Evolutionary conservation across 2,329 filamentous ascomycete species (phyloP).

Genomic region (Dactylellina haptotyla): DNA sequence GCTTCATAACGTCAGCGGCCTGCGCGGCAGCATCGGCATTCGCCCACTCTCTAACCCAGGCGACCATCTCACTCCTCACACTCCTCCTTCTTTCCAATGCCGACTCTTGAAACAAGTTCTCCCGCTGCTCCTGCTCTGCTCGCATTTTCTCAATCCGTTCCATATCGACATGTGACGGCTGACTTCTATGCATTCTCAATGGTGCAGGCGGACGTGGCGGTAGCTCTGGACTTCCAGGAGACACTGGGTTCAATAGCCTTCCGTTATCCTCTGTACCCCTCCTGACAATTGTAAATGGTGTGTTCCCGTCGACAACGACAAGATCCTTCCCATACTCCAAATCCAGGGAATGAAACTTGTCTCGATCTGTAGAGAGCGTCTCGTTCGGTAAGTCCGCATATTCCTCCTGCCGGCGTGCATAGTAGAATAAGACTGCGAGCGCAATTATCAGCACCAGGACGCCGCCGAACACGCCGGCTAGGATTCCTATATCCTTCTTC

Average conservation of each 20-base stretch:
- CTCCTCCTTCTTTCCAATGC: conserved; percentile 29
- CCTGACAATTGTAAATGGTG: background rate
- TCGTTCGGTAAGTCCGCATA: conserved; percentile 43
- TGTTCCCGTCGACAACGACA: conserved; percentile 1
- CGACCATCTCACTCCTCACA: conserved; percentile 46
- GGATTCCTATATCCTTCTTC: conserved; percentile 47
- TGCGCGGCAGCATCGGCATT: conserved; percentile 46
- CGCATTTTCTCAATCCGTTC: conserved; percentile 14
- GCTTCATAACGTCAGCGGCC: conserved; percentile 25
- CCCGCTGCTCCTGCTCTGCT: conserved; percentile 30
- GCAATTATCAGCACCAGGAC: conserved; percentile 23
- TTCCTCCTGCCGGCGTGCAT: conserved; percentile 36
- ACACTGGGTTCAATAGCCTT: background rate
- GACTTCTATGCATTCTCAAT: conserved; percentile 11
- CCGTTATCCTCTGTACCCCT: background rate
- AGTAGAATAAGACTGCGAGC: conserved; percentile 54
- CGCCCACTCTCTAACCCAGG: conserved; percentile 50
- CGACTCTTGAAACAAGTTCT: conserved; percentile 30
- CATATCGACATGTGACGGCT: conserved; percentile 35
- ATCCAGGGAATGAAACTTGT: conserved; percentile 45
- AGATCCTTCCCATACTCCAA: conserved; percentile 41
- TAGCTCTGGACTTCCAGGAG: conserved; percentile 33
- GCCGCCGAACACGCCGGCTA: conserved; percentile 52
- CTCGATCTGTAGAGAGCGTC: background rate
- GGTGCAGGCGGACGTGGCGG: conserved; percentile 39